Evolutionary conservation across 345 rosid species (phyloP), one percentile per base, ranked within the genome.

Genomic region (Euphorbia pulcherrima): DNA sequence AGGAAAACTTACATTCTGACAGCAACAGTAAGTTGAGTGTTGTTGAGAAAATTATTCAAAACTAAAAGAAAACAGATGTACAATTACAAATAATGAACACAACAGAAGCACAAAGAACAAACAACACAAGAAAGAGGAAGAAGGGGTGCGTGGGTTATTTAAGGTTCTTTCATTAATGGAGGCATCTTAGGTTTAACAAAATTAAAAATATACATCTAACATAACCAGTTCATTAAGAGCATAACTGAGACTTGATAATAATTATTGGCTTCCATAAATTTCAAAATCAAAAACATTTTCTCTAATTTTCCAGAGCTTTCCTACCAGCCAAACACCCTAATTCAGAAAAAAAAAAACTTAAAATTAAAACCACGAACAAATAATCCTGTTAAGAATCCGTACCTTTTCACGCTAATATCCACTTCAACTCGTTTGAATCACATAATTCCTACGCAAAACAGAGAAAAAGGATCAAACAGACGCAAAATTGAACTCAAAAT

Each of bases 321-420:
- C 35, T 69, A 57, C 48, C 35, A 61, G 74, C 76, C 75, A 67
- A 77, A 71, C 64, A 68, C 9, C 16, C 48, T 37, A 20, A 33
- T 44, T 27, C 13, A 41, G 8, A 17, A 16, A 58, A 41, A 30
- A 52, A 14, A 11, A 16, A 33, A 11, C 55, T 3, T 16, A 33
- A 44, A n/a, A 33, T 3, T 16, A 33, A 44, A n/a, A 33, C 37
- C 37, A 33, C 37, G 37, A 33, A 33, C 37, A 33, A 33, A 33
- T 33, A 33, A 33, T 33, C 37, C 37, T 12, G 12, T 40, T 5
- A 47, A 68, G 17, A 39, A 48, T 46, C 17, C 21, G 68, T 47
- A 72, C 74, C 79, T 69, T 72, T 33, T 33, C 18, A 59, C 21
- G 58, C 29, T 37, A 68, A 61, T 71, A 52, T 62, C 64, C 57